Evolutionary conservation across 208 protist genomes (phyloP), one percentile per base, ranked within the genome.

Genomic region (Wallacemonas collosoma): DNA sequence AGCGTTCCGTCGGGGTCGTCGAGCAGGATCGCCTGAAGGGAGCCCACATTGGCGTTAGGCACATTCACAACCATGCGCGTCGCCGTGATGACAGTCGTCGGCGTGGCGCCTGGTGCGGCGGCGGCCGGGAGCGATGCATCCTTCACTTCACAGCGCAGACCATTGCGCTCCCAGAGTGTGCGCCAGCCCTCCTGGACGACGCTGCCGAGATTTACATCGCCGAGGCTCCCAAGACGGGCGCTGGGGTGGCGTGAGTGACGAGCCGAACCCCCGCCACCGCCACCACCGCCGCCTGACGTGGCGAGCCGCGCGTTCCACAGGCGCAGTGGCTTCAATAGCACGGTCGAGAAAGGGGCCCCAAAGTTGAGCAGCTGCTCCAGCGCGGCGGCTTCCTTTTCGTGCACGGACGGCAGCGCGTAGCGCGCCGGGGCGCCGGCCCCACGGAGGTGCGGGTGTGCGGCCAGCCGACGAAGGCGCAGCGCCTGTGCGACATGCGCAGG

Each of bases 1-100:
- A 77, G 26, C 12, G 57, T 47, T 61, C 69, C 69, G 50, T 78
- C 64, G 38, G 72, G 61, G 72, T 82, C 76, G 53, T 87, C 82
- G 7, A 86, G 77, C 17, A 88, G 69, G n/a, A 82, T 66, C 11
- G 79, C 63, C 70, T 86, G 77, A n/a, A 88, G 55, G 12, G 72
- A 79, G 44, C 81, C 79, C 11, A 83, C 77, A 62, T 82, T 88
- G 41, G 77, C 72, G 61, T 75, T n/a, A 15, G 80, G 82, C 61
- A 91, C 65, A 60, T 82, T 84, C 35, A 73, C 72, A 44, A 76
- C 73, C 12, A 77, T n/a, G 6, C 78, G 78, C 17, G 82, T 40
- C 1, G 73, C 69, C 3, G 54, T 58, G n/a, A 65, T 41, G 12
- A 65, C 43, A 15, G 56, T 62, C 40, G 12, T 61, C 50, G 53